Evolutionary conservation across 2,329 filamentous ascomycete species (phyloP), one percentile per base, ranked within the genome.

Genomic region (Lachnellula willkommii): DNA sequence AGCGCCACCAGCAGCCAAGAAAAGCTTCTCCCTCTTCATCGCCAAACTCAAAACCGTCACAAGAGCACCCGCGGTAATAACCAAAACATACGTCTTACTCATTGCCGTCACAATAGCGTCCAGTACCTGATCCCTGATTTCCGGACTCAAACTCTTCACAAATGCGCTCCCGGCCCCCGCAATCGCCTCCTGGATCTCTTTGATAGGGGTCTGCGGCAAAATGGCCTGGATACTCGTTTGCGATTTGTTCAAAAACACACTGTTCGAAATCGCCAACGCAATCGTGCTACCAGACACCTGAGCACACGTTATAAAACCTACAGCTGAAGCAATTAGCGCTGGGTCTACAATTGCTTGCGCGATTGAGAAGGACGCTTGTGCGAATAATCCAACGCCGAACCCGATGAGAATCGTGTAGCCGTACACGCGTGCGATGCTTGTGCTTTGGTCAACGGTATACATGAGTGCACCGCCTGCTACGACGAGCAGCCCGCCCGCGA

Each of bases 371-470:
- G 64, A 65, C 1, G 71, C 67, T 57, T 75, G 72, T 3, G 66
- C 60, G 50, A 66, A 72, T 1, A 67, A 55, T 20, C 75, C 76
- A 1, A 66, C 65, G 0, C 76, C 75, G 7, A 73, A 59, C 1
- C 72, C 76, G 1, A 77, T 55, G 3, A 79, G 57, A 12, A 76
- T 64, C 2, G 60, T 65, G 56, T 69, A 72, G 3, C 71, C 70
- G 58, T 72, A 72, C 2, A 72, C 63, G 4, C 55, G 53, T 5
- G 64, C 58, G 0, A 62, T 62, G 2, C 58, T 59, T 1, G 69
- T 70, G 0, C 50, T 56, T 2, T 53, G 50, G 20, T 68, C 60
- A 45, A 74, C 64, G 5, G 69, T 70, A 52, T 64, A 66, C 61
- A 69, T 65, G 7, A 69, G 54, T 0, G 63, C 53, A 6, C 68